Evolutionary conservation across 2,329 filamentous ascomycete species (phyloP).

Genomic region (Aspergillus ruber): DNA sequence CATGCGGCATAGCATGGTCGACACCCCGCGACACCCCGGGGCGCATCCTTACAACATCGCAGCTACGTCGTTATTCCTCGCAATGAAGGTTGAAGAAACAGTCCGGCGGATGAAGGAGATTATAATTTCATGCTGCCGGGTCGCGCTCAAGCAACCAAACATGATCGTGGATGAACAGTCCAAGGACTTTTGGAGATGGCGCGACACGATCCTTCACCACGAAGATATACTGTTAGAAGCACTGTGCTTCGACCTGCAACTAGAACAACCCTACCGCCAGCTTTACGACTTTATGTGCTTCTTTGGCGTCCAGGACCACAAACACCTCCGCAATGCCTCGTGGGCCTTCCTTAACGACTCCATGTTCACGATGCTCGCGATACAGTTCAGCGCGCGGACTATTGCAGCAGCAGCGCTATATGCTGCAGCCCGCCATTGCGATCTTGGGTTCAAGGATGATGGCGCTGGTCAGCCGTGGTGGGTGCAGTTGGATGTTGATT

Average conservation of each 20-base stretch:
- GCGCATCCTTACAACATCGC: conserved; percentile 92
- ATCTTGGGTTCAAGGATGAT: conserved; percentile 67
- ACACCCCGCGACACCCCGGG: conserved; percentile 60
- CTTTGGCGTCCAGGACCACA: conserved; percentile 70
- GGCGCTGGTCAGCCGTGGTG: conserved; percentile 77
- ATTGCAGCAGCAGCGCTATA: conserved; percentile 83
- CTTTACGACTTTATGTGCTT: conserved; percentile 74
- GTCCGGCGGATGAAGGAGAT: conserved; percentile 93
- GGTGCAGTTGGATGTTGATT: conserved; percentile 66
- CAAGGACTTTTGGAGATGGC: conserved; percentile 98
- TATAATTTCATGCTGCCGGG: conserved; percentile 86
- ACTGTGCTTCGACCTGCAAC: conserved; percentile 86
- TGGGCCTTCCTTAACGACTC: conserved; percentile 95
- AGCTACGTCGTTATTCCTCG: conserved; percentile 84
- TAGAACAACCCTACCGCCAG: conserved; percentile 80
- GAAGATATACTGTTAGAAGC: conserved; percentile 89
- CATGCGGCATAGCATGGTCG: conserved; percentile 79
- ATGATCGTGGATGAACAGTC: conserved; percentile 91
- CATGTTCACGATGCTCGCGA: conserved; percentile 73
- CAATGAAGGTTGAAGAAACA: conserved; percentile 96
- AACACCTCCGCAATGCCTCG: conserved; percentile 72
- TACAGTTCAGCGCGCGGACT: conserved; percentile 70
- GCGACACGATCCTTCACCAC: conserved; percentile 84
- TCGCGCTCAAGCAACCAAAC: conserved; percentile 88
- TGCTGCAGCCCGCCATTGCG: conserved; percentile 70